These are phyloP conservation scores for Elsinoe fawcettii DNA, from an alignment of 2,329 filamentous ascomycete species.

Conservation along the genomic window DNA sequence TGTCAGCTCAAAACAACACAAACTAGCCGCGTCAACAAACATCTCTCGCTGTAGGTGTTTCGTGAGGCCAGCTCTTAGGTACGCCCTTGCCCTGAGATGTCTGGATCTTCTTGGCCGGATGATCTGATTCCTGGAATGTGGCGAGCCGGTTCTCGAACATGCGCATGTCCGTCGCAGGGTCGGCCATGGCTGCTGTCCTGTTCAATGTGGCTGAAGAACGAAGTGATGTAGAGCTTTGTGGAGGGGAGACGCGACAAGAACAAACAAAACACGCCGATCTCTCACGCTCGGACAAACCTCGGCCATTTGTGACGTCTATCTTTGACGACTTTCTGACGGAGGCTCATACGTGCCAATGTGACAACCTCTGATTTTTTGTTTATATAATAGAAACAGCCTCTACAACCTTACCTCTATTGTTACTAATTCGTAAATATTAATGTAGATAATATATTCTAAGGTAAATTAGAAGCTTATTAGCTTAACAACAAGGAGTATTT, in stretches of 20 bases:
- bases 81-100: slow-evolving; percentile 56
- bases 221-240: slow-evolving; percentile 7
- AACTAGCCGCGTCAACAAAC: slow-evolving; percentile 38
- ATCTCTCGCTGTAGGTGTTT: slow-evolving; percentile 55
- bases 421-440: no score
- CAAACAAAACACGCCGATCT: slow-evolving; percentile 16
- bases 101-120: slow-evolving; percentile 58
- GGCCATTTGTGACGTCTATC: slow-evolving; percentile 6
- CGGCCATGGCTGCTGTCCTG: slow-evolving; percentile 22
- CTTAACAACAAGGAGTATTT: no score
- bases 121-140: slow-evolving; percentile 64
- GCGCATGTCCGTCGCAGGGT: slow-evolving; percentile 42
- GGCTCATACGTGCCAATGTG: no score
- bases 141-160: slow-evolving; percentile 69
- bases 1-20: background rate
- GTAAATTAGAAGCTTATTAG: no score
- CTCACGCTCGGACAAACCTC: slow-evolving; percentile 10
- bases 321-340: background rate
- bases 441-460: no score
- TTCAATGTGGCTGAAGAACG: slow-evolving; percentile 12
- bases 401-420: no score
- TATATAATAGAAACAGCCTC: no score
- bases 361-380: no score
- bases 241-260: slow-evolving; percentile 8
- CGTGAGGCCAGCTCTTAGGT: slow-evolving; percentile 71